Evolutionary conservation across 2,329 filamentous ascomycete species (phyloP), one percentile per base, ranked within the genome.

Genomic region (Penicillium sp.): DNA sequence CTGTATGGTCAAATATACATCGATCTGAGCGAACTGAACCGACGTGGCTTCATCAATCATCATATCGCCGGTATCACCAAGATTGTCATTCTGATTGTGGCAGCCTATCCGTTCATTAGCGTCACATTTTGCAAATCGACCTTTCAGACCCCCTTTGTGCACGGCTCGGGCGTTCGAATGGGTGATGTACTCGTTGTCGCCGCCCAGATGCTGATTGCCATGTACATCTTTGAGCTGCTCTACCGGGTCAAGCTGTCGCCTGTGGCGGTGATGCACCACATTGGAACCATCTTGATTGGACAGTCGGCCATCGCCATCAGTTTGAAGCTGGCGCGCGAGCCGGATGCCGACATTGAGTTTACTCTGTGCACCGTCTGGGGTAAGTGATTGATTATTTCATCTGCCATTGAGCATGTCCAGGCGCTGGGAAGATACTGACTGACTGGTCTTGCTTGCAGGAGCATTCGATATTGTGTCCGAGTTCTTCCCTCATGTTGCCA

Each of bases 381-480:
- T 72, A 58, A 32, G 59, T 50, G 1, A n/a, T 19, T 23, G 16
- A 27, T 9, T 27, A 9, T 27, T 27, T 27, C 5, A 7, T 7
- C 11, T 23, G 11, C 14, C 11, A 9, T 27, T n/a, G 25, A 27
- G 7, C 11, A 23, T 23, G 21, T 7, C 7, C 11, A n/a, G n/a
- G n/a, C n/a, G n/a, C n/a, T n/a, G n/a, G n/a, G n/a, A n/a, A n/a
- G n/a, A n/a, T n/a, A n/a, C n/a, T n/a, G n/a, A n/a, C n/a, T n/a
- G n/a, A n/a, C n/a, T n/a, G n/a, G 9, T 11, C 13, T 9, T 15
- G 33, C 26, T 1, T 36, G 3, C 27, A 73, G 70, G 70, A 15
- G 65, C 67, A 10, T 74, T 74, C 44, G 70, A 73, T 40, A 65
- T 71, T 8, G 47, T 73, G 8, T 70, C 67, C 14, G 71, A 74